These are phyloP conservation scores for Metschnikowia borealis DNA, from an alignment of 805 yeast genomes.

Conservation along the genomic window DNA sequence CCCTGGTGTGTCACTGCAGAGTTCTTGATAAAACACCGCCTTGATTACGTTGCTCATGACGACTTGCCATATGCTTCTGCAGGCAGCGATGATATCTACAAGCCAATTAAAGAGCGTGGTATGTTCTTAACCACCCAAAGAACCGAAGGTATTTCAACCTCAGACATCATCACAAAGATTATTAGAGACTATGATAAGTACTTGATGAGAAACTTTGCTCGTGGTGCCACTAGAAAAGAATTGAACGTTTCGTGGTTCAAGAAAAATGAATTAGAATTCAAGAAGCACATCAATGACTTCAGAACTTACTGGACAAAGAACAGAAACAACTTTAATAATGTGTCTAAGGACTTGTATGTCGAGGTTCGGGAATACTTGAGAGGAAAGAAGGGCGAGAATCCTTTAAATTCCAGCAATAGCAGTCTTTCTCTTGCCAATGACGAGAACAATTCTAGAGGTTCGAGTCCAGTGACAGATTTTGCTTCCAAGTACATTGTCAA, in stretches of 20 bases:
- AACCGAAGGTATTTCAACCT: conserved; percentile 93
- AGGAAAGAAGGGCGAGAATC: conserved; percentile 35
- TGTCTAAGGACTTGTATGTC: conserved; percentile 77
- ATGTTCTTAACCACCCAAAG: conserved; percentile 92
- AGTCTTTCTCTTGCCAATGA: conserved; percentile 21
- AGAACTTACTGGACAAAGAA: conserved; percentile 80
- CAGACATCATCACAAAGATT: conserved; percentile 92
- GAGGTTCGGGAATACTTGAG: conserved; percentile 76
- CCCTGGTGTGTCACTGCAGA: conserved; percentile 93
- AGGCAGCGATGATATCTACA: conserved; percentile 89
- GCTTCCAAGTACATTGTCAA: conserved; percentile 62
- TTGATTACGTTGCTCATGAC: conserved; percentile 97
- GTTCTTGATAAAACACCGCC: conserved; percentile 70
- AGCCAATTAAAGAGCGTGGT: conserved; percentile 86
- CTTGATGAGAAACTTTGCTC: conserved; percentile 92
- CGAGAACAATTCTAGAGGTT: conserved; percentile 28
- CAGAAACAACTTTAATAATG: conserved; percentile 61
- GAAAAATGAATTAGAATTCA: conserved; percentile 92
- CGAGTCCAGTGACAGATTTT: conserved; percentile 63
- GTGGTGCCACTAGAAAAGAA: conserved; percentile 96
- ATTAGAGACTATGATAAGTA: conserved; percentile 96
- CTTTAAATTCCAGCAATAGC: conserved; percentile 15
- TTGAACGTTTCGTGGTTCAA: conserved; percentile 96
- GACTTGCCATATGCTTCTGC: conserved; percentile 90
- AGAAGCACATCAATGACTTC: conserved; percentile 84